Evolutionary conservation across 768 basidiomycete genomes (phyloP).

Genomic region (Termitomyces sp.): DNA sequence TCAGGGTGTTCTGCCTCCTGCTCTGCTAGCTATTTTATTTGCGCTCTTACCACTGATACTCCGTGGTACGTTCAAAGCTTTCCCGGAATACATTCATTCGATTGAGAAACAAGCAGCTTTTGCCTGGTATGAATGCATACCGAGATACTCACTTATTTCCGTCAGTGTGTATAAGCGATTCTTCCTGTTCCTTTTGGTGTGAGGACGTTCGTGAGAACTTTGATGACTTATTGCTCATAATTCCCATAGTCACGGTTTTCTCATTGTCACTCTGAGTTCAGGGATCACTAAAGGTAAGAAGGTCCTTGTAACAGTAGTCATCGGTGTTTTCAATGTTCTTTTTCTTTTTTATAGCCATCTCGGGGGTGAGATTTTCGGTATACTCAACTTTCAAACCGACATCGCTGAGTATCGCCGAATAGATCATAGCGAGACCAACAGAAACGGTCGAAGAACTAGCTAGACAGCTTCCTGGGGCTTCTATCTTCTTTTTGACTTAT

Average conservation of each 20-base stretch:
- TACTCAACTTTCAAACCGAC: neutral
- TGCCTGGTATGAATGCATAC: conserved; percentile 68
- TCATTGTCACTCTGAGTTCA: neutral
- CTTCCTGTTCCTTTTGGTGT: conserved; percentile 61
- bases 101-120: conserved; percentile 46
- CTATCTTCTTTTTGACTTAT: conserved; percentile 62
- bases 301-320: neutral
- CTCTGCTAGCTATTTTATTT: conserved; percentile 58
- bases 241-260: neutral
- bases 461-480: conserved; percentile 46
- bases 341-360: neutral
- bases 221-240: neutral
- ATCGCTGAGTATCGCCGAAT: neutral
- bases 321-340: neutral
- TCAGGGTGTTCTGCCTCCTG: conserved; percentile 62
- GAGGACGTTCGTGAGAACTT: conserved; percentile 14
- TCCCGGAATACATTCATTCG: conserved; percentile 16
- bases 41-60: conserved; percentile 36
- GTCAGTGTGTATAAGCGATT: conserved; percentile 69
- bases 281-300: neutral
- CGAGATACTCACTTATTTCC: conserved; percentile 61
- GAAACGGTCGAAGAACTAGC: conserved; percentile 39
- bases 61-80: neutral
- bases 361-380: neutral
- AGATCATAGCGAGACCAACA: conserved; percentile 41